These are phyloP conservation scores for Salix caprea DNA, from an alignment of 345 rosid genomes.

Conservation along the genomic window DNA sequence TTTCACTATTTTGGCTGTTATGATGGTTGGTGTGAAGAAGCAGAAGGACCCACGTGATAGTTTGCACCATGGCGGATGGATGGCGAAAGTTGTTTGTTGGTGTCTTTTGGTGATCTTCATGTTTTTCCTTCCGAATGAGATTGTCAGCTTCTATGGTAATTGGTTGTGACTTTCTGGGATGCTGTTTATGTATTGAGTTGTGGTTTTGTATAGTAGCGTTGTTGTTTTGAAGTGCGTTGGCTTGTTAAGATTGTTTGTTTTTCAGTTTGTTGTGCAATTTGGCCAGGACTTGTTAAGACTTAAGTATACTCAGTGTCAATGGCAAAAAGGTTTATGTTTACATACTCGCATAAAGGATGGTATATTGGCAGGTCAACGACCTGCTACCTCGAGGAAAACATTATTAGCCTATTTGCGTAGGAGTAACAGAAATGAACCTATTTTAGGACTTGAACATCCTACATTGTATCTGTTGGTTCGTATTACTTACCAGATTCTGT, in stretches of 20 bases:
- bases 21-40: constrained; percentile 90
- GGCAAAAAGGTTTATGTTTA: neutral
- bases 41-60: constrained; percentile 97
- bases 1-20: constrained; percentile 64
- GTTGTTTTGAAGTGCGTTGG: neutral
- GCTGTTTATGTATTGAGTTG: neutral
- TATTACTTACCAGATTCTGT: neutral
- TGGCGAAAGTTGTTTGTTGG: constrained; percentile 90
- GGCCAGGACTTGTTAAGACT: neutral
- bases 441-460: neutral
- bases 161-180: neutral
- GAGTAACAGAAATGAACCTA: neutral
- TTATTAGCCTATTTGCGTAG: neutral
- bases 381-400: neutral
- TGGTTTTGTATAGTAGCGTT: neutral
- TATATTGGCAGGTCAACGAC: neutral
- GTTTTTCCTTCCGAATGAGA: constrained; percentile 94
- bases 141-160: constrained; percentile 84
- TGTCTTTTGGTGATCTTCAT: constrained; percentile 78
- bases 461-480: neutral
- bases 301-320: neutral
- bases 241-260: neutral
- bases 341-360: neutral
- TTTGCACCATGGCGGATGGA: constrained; percentile 99
- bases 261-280: neutral